Base-by-base conservation (phyloP, 2,329 filamentous ascomycete genomes). In the Chrysoporthe cubensis region DNA sequence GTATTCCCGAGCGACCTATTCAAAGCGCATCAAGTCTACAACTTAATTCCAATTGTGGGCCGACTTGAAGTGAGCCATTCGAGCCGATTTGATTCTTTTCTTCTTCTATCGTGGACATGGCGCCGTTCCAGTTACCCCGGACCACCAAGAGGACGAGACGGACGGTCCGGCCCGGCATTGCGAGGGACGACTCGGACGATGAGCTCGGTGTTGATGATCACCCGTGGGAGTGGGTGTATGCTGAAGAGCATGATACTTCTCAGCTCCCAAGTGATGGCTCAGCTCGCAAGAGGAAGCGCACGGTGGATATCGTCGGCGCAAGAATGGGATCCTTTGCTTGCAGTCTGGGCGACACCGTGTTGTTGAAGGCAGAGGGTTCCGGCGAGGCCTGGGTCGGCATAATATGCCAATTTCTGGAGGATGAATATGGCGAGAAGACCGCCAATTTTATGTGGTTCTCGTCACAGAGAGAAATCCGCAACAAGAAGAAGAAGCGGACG, bases 381-480 rank as follows among this genome's bases (percentile, higher is more conserved):
- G 93, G 93, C 71, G 93, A 96, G 74, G 91, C 94, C 13, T 99
- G 96, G 94, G 91, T 96, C 2, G 96, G 93, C 44, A 89, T 99
- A 70, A 91, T 97, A 64, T 91, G 90, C 74, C 90, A 92, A 56
- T 97, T 99, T 72, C 77, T 90, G 50, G 89, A 95, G 58, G 87
- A 90, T 43, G 89, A 92, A 26, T 89, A 91, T 14, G 90, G 88
- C 3, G 87, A 91, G 56, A 97, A 93, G 83, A 89, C 90, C 37
- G 95, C 92, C 66, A 91, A 91, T 71, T 96, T 99, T 75, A 90
- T 97, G 85, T 99, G 96, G 96, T 97, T 99, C 76, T 94, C 92
- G 0, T 93, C 92, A 0, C 92, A 97, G 74, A 92, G 91, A 74
- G 95, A 98, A 79, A 93, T 97, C 69, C 88, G 90, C 40, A 96